Conservation (phyloP, 2,329 filamentous ascomycete species). For the Alternaria brassicicola region DNA sequence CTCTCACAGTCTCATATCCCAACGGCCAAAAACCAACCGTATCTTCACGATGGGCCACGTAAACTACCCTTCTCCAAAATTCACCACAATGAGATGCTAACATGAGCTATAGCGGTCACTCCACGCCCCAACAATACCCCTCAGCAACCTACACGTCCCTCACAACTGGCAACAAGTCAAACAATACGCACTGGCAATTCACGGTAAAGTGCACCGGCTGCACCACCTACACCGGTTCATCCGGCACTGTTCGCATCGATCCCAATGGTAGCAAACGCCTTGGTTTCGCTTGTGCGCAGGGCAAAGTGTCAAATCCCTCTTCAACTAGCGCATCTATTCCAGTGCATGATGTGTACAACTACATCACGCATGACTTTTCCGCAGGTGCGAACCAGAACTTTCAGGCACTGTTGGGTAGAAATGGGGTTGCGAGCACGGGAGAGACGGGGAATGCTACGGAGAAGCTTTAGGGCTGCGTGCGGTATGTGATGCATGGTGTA, state of each 20-base stretch:
- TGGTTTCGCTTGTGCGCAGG: constrained; percentile 32
- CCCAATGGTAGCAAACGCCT: constrained; percentile 28
- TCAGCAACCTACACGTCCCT: constrained; percentile 34
- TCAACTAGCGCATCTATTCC: constrained; percentile 31
- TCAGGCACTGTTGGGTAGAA: constrained; percentile 27
- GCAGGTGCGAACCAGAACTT: constrained; percentile 34
- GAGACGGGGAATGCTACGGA: not conserved
- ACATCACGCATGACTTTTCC: constrained; percentile 38
- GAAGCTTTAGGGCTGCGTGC: not conserved
- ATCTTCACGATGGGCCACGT: constrained; percentile 42
- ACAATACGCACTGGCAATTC: constrained; percentile 42
- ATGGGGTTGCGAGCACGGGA: constrained; percentile 22
- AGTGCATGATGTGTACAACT: constrained; percentile 39
- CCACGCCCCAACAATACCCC: constrained; percentile 30
- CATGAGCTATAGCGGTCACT: constrained; percentile 23
- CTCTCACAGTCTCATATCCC: constrained; percentile 38
- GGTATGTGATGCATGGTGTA: not conserved
- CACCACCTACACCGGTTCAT: constrained; percentile 29
- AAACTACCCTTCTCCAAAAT: constrained; percentile 1
- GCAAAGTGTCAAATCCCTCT: constrained; percentile 27
- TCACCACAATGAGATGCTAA: not conserved
- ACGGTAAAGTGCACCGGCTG: constrained; percentile 41
- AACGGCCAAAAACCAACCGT: constrained; percentile 35
- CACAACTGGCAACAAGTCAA: constrained; percentile 34
- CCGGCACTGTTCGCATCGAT: constrained; percentile 24